Base-by-base conservation (phyloP, 768 basidiomycete species). In the Cystobasidium onofrii region DNA sequence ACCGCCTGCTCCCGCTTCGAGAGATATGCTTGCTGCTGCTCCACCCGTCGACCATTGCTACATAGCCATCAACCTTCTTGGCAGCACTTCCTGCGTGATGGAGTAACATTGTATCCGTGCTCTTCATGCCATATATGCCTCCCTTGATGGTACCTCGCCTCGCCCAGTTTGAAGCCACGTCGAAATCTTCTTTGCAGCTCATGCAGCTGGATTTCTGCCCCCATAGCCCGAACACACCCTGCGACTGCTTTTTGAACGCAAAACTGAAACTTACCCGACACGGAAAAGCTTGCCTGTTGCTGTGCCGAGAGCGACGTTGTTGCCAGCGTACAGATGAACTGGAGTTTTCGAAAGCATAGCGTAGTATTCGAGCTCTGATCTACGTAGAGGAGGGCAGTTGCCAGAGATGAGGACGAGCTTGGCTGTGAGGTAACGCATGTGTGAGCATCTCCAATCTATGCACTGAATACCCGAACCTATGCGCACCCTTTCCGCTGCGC, bases 211-310 rank as follows among this genome's bases (percentile, higher is more conserved):
- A n/a, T n/a, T n/a, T n/a, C n/a, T n/a, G n/a, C n/a, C n/a, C n/a
- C 29, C 57, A 4, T 7, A 27, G 27, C 25, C 23, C 57, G 15
- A 27, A 23, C 57, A 36, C 63, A 39, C 63, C 13, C 63, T 36
- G 31, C 43, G 6, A 12, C 27, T 54, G 29, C 18, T 15, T 20
- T 20, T 7, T 36, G 27, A 23, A 33, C 9, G n/a, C 27, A 64
- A 34, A 54, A 71, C 81, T 60, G 57, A 36, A 15, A 83, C 86
- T 64, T 69, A 92, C 91, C 92, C 94, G 75, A 98, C 95, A 78
- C 94, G 92, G 91, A 97, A 99, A 78, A 98, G 88, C 84, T 94
- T 95, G 82, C 96, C 96, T 74, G 96, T 94, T 82, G 96, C 96
- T 64, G 96, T 99, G 73, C 96, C 96, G 77, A 99, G 89, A 74